Percentiles rank a stretch among this genome's conserved stretches.
Evolutionary conservation across 345 rosid species (phyloP).

Genomic region (Aquilaria malaccensis): DNA sequence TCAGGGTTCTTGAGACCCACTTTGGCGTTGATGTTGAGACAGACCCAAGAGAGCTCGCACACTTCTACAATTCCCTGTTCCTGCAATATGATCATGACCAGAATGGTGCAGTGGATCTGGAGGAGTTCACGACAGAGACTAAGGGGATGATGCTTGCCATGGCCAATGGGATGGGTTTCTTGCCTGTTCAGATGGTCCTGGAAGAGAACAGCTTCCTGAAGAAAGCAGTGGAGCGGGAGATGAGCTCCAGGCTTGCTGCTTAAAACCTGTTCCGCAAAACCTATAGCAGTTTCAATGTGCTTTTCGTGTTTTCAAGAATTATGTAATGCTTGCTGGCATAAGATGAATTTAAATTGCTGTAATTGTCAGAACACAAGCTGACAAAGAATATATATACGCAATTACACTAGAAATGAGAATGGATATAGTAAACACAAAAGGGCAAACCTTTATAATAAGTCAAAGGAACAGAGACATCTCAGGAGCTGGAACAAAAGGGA

Average conservation of each 20-base stretch:
- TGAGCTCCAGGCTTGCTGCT: neutral
- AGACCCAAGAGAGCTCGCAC: slow-evolving; percentile 22
- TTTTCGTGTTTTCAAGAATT: too few relatives aligned
- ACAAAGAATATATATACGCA: slow-evolving; percentile 1
- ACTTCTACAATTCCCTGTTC: slow-evolving; percentile 26
- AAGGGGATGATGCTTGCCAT: slow-evolving; percentile 42
- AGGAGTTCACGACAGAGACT: slow-evolving; percentile 43
- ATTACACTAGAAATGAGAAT: neutral
- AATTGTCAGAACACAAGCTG: neutral
- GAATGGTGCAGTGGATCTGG: slow-evolving; percentile 28
- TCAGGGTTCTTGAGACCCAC: slow-evolving; percentile 37
- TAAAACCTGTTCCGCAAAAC: too few relatives aligned
- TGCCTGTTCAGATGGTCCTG: slow-evolving; percentile 42
- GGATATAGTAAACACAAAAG: slow-evolving; percentile 4
- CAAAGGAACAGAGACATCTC: slow-evolving; percentile 71
- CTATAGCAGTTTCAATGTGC: too few relatives aligned
- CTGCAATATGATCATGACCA: slow-evolving; percentile 32
- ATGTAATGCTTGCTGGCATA: too few relatives aligned
- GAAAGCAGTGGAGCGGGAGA: slow-evolving; percentile 43
- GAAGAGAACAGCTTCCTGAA: slow-evolving; percentile 41
- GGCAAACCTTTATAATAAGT: slow-evolving; percentile 12
- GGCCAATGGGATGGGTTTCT: slow-evolving; percentile 41
- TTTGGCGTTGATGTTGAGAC: slow-evolving; percentile 29
- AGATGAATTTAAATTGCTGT: too few relatives aligned
- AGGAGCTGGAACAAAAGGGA: slow-evolving; percentile 71